Evolutionary conservation across 116 monocot species (phyloP), one percentile per base, ranked within the genome.

Genomic region (Cymodocea nodosa): DNA sequence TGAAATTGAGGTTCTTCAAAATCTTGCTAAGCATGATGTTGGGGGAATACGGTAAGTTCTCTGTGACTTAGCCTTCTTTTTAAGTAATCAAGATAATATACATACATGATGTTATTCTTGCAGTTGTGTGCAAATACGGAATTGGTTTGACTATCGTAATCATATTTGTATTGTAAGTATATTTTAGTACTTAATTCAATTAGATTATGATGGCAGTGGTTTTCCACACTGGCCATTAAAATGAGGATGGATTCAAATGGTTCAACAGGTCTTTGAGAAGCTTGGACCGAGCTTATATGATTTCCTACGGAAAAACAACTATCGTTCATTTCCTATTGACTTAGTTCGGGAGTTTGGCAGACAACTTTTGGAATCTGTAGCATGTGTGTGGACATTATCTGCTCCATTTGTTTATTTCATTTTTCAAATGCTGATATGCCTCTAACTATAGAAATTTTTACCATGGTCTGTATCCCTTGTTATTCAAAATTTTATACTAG

Each of bases 71-170:
- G 10, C 19, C 19, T 0, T 24, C 22, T 49, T 60, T 60, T 51
- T 19, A 16, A 35, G 15, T 20, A 16, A 22, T 54, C 68, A 66
- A 69, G 78, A 80, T 82, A 69, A 73, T 77, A 71, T 65, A 63
- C 49, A 70, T 74, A 74, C 70, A 53, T 70, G 66, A 55, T 75
- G 83, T 75, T 75, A 73, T 83, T 77, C 57, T 74, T 95, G 90
- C 87, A 95, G 95, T 73, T 95, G 87, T 84, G 95, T 95, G 84
- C 90, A 90, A 85, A 95, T 95, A 69, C 90, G 87, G 82, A 87
- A 90, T 83, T 95, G 95, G 95, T 95, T 95, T 95, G 95, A 95
- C 82, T 95, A 95, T 85, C 95, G 90, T 83, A 95, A 90, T 83
- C 95, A 95, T 83, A 85, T 95, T 75, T 95, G 95, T 87, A 95